Conservation (phyloP, 2,329 filamentous ascomycete genomes). For the Dothistroma pini region DNA sequence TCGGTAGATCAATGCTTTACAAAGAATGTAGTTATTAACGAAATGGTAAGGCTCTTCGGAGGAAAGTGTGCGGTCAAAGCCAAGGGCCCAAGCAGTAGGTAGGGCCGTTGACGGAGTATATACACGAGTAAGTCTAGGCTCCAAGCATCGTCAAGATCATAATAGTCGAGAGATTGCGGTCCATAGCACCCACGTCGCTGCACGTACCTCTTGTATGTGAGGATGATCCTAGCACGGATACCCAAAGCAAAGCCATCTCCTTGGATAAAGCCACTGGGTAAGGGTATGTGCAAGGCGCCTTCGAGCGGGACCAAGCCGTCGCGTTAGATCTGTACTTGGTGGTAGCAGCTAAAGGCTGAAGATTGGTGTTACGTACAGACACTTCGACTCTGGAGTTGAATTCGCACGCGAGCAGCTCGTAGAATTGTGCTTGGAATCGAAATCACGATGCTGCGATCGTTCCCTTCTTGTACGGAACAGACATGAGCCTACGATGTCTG, state of each 20-base stretch:
- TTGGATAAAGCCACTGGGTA: constrained; percentile 18
- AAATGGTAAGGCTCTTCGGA: constrained; percentile 12
- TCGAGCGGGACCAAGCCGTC: constrained; percentile 14
- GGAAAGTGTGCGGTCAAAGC: constrained; percentile 25
- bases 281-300: constrained; percentile 12
- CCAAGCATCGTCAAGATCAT: constrained; percentile 11
- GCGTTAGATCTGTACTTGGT: constrained; percentile 14
- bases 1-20: constrained; percentile 15
- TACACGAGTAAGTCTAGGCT: constrained; percentile 18
- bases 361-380: too few relatives aligned
- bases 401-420: too few relatives aligned
- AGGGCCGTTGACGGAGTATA: constrained; percentile 18
- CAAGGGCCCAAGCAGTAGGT: constrained; percentile 17
- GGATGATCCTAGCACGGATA: constrained; percentile 21
- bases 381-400: too few relatives aligned
- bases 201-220: constrained; percentile 19
- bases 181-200: constrained; percentile 22
- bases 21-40: constrained; percentile 20
- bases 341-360: too few relatives aligned
- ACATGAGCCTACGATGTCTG: too few relatives aligned
- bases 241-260: constrained; percentile 21
- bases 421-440: too few relatives aligned
- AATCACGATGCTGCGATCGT: too few relatives aligned
- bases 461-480: too few relatives aligned
- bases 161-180: constrained; percentile 23